These are phyloP conservation scores for Lecanicillium sp. DNA, from an alignment of 2,329 filamentous ascomycete species.

Conservation along the genomic window DNA sequence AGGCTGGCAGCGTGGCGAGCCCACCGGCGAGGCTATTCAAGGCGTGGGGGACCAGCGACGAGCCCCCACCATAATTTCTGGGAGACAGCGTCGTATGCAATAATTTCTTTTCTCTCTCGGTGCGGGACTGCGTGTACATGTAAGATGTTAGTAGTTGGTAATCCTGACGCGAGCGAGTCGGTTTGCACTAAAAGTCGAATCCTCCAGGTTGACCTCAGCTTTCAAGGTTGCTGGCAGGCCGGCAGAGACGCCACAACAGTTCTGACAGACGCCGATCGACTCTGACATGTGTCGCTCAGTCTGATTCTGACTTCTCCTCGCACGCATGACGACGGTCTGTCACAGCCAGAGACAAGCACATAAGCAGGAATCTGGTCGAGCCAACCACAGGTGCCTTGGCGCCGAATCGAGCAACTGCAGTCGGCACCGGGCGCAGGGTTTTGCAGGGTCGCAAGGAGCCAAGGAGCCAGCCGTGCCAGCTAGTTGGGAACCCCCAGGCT, in stretches of 20 bases:
- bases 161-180: too few species aligned
- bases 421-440: neutral
- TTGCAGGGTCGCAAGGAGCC: neutral
- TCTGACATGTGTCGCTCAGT: neutral
- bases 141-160: neutral
- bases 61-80: constrained; percentile 8
- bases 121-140: neutral
- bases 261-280: too few species aligned
- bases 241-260: too few species aligned
- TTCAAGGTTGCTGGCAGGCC: too few species aligned
- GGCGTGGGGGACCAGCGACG: neutral
- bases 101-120: neutral
- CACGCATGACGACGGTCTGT: too few species aligned
- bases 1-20: neutral
- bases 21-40: constrained; percentile 7
- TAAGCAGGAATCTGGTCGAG: neutral
- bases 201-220: too few species aligned
- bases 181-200: too few species aligned
- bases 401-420: constrained; percentile 8
- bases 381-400: constrained; percentile 8
- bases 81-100: too few species aligned
- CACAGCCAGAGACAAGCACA: neutral
- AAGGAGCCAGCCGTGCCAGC: too few species aligned
- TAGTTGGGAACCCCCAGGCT: neutral
- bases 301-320: neutral